phyloP scores from a whole-genome alignment of 306 rosid genomes.

The Albizia julibrissin region DNA sequence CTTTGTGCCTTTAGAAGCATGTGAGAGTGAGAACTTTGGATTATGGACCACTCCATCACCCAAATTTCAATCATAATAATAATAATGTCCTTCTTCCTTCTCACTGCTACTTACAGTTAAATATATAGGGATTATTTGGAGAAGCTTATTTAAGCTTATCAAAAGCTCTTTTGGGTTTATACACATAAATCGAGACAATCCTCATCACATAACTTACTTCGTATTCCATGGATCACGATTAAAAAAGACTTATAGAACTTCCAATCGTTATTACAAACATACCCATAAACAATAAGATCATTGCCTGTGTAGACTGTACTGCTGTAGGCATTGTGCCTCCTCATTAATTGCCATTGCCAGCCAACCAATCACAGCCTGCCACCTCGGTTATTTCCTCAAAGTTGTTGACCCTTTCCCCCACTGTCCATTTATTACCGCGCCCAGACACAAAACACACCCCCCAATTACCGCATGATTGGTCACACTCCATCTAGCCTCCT shows the following conservation, averaged over 20 bases:
- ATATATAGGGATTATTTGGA: no score
- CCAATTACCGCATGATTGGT: constrained; percentile 30
- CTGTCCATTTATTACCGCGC: constrained; percentile 1
- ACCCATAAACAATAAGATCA: neutral
- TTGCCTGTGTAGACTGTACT: neutral
- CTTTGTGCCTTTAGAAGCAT: constrained; percentile 34
- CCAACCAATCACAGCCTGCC: constrained; percentile 14
- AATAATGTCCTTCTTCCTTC: constrained; percentile 13
- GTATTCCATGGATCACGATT: no score
- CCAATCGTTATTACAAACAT: no score
- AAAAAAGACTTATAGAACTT: no score
- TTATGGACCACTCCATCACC: constrained; percentile 27
- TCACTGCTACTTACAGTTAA: neutral
- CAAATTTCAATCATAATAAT: constrained; percentile 26
- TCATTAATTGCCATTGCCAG: neutral
- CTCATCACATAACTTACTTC: no score
- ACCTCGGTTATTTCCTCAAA: neutral
- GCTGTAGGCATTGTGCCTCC: neutral
- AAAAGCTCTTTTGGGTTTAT: no score
- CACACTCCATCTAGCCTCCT: neutral
- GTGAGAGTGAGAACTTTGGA: constrained; percentile 36
- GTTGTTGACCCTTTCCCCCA: neutral
- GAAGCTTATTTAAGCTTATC: no score
- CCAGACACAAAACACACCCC: constrained; percentile 15
- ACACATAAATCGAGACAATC: no score